phyloP scores from a whole-genome alignment of 2,329 filamentous ascomycete genomes.

The Verticillium albo-atrum region DNA sequence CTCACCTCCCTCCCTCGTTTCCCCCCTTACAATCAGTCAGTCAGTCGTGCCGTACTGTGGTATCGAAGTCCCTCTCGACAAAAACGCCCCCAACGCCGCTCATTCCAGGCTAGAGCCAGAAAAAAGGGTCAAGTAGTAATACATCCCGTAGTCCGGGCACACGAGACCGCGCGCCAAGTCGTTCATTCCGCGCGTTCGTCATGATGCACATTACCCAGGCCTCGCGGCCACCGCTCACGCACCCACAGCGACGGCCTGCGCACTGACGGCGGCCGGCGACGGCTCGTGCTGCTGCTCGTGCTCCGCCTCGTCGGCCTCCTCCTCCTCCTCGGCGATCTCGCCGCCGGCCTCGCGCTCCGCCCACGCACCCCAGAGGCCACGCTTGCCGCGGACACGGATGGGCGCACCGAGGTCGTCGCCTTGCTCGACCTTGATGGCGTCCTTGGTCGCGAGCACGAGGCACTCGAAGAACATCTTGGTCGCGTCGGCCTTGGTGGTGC shows the following conservation, averaged over 20 bases:
- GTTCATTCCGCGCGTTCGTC: not conserved
- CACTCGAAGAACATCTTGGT: constrained; percentile 99
- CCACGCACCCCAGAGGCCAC: constrained; percentile 96
- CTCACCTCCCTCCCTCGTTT: not conserved
- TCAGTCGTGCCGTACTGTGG: not conserved
- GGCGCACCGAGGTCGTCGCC: constrained; percentile 69
- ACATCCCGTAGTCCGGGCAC: not conserved
- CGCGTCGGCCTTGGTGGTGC: constrained; percentile 80
- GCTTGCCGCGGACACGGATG: constrained; percentile 83
- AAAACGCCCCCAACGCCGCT: not conserved
- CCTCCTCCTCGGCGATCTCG: constrained; percentile 50
- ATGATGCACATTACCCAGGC: not conserved
- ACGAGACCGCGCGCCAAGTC: not conserved
- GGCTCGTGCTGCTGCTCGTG: constrained; percentile 22
- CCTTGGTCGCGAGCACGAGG: constrained; percentile 92
- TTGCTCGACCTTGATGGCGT: constrained; percentile 96
- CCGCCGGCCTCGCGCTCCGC: constrained; percentile 71
- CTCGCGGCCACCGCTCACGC: constrained; percentile 19
- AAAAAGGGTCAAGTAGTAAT: not conserved
- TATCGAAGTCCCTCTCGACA: not conserved
- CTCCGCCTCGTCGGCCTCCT: constrained; percentile 36
- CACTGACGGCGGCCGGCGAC: constrained; percentile 19
- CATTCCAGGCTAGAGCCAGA: not conserved
- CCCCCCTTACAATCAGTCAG: not conserved
- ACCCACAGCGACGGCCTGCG: constrained; percentile 28